phyloP scores from a whole-genome alignment of 257 asterid species.

The Solanum sejunctum region DNA sequence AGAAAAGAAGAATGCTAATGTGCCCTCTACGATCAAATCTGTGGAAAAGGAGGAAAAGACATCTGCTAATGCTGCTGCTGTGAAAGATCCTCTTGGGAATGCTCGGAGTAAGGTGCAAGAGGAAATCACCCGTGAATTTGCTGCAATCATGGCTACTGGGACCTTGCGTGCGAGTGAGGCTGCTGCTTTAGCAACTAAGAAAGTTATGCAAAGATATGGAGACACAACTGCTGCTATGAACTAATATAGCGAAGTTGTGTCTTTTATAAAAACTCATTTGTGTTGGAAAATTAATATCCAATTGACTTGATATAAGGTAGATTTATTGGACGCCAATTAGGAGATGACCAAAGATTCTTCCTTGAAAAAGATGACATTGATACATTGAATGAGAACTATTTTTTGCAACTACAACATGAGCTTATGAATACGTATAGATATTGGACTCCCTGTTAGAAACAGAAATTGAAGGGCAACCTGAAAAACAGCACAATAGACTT shows the following conservation, averaged over 20 bases:
- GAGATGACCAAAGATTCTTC: neutral
- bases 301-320: neutral
- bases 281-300: neutral
- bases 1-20: neutral
- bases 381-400: neutral
- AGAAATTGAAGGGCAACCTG: neutral
- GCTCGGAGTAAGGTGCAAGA: conserved; percentile 81
- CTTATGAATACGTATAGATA: neutral
- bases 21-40: neutral
- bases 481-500: neutral
- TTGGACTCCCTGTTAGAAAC: no score
- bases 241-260: neutral
- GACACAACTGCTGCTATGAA: conserved; percentile 31
- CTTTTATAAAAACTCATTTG: neutral
- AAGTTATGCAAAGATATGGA: conserved; percentile 82
- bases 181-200: conserved; percentile 82
- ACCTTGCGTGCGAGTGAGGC: conserved; percentile 92
- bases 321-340: neutral
- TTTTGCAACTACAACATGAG: neutral
- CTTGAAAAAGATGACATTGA: neutral
- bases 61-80: neutral
- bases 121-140: conserved; percentile 73
- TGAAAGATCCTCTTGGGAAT: conserved; percentile 39
- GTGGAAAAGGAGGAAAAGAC: neutral
- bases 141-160: conserved; percentile 87